Percentiles rank a stretch among this genome's conserved stretches.
phyloP scores from a whole-genome alignment of 2,329 filamentous ascomycete species.

The Botrytis tulipae region DNA sequence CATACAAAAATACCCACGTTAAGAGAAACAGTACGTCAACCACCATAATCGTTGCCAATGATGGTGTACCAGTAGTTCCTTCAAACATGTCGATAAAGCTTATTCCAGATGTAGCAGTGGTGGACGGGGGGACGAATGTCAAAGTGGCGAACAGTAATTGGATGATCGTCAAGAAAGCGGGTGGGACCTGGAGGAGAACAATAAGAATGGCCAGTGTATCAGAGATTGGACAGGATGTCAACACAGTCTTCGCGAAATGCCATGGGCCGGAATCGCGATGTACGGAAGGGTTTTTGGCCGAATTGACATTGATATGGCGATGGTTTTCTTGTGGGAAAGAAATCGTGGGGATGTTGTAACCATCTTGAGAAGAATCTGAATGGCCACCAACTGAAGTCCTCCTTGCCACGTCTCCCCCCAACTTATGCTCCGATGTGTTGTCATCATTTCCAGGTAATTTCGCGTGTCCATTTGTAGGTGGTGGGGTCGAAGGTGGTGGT shows the following conservation, averaged over 20 bases:
- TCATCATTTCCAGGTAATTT: conserved; percentile 31
- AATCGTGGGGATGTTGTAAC: conserved; percentile 41
- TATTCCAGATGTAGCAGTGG: conserved; percentile 65
- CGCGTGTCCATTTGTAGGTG: conserved; percentile 39
- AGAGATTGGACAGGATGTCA: conserved; percentile 84
- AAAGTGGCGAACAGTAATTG: conserved; percentile 90
- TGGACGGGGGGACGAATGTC: conserved; percentile 85
- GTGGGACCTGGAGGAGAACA: conserved; percentile 87
- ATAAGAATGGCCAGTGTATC: conserved; percentile 97
- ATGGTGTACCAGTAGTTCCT: conserved; percentile 80
- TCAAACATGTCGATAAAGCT: conserved; percentile 92
- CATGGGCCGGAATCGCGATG: conserved; percentile 72
- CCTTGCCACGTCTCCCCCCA: conserved; percentile 44
- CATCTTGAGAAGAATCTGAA: conserved; percentile 57
- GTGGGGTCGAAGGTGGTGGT: conserved; percentile 43
- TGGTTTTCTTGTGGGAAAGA: conserved; percentile 49
- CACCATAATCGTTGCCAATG: conserved; percentile 77
- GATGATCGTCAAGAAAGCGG: conserved; percentile 81
- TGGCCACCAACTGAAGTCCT: conserved; percentile 51
- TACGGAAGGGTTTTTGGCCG: conserved; percentile 63
- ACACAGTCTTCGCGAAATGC: conserved; percentile 78
- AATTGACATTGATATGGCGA: conserved; percentile 69
- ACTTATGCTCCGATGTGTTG: conserved; percentile 31
- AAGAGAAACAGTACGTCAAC: conserved; percentile 81
- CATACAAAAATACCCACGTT: conserved; percentile 85